Conservation (phyloP, 345 rosid species). For the Boechera stricta region DNA sequence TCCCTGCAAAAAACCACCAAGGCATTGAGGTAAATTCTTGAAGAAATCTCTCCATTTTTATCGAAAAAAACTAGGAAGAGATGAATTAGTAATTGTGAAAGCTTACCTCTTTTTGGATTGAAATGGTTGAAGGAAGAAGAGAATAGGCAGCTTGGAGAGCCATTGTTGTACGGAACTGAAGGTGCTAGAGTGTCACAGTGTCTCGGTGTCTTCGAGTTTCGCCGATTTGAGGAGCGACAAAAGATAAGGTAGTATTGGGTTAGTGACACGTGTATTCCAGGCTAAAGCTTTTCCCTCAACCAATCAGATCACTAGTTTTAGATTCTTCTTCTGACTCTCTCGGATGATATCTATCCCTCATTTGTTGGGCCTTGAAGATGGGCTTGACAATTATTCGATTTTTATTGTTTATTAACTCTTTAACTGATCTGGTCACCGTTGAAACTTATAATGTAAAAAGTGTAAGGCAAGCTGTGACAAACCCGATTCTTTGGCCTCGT, state of each 20-base stretch:
- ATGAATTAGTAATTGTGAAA: neutral
- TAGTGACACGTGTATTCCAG: constrained; percentile 34
- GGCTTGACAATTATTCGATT: neutral
- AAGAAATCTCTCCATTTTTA: neutral
- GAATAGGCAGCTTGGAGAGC: constrained; percentile 78
- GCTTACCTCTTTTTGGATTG: constrained; percentile 69
- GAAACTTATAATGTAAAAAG: neutral
- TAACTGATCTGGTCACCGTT: constrained; percentile 25
- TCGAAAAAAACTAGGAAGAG: neutral
- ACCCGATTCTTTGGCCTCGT: no score
- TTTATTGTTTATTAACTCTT: neutral
- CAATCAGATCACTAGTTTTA: constrained; percentile 58
- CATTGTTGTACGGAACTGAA: constrained; percentile 50
- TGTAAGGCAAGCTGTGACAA: no score
- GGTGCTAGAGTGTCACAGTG: constrained; percentile 23
- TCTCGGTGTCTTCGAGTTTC: constrained; percentile 3
- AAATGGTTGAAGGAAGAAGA: constrained; percentile 66
- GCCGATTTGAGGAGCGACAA: constrained; percentile 19
- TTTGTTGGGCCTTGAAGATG: constrained; percentile 36
- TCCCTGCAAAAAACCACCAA: constrained; percentile 56
- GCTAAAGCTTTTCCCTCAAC: constrained; percentile 36
- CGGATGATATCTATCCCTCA: neutral
- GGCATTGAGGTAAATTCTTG: neutral
- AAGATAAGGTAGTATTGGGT: constrained; percentile 39
- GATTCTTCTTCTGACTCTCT: constrained; percentile 55